These are phyloP conservation scores for Hibiscus mutabilis DNA, from an alignment of 345 rosid genomes.

Conservation along the genomic window DNA sequence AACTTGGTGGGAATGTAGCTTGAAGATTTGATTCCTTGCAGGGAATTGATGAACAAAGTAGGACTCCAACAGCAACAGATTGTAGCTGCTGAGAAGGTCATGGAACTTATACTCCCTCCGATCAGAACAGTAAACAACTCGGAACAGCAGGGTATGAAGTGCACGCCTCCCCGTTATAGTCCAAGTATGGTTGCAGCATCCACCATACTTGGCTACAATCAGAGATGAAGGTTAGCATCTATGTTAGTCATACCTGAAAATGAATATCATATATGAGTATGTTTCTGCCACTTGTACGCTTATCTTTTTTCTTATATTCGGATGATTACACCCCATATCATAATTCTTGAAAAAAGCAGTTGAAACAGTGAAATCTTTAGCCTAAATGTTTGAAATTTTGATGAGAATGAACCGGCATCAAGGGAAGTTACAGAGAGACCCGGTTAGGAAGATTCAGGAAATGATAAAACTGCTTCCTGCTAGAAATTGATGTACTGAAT, in stretches of 20 bases:
- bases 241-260: neutral
- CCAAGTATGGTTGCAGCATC: slow-evolving; percentile 75
- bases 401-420: neutral
- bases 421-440: neutral
- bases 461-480: too few relatives aligned
- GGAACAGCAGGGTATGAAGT: slow-evolving; percentile 12
- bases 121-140: slow-evolving; percentile 14
- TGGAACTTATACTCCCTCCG: slow-evolving; percentile 46
- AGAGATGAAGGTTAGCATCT: slow-evolving; percentile 15
- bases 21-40: slow-evolving; percentile 24
- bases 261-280: neutral
- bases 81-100: slow-evolving; percentile 51
- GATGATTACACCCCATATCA: neutral
- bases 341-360: neutral
- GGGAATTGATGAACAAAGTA: slow-evolving; percentile 46
- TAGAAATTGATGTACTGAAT: too few relatives aligned
- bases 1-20: neutral
- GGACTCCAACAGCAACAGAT: slow-evolving; percentile 45
- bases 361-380: neutral
- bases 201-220: slow-evolving; percentile 41
- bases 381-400: neutral
- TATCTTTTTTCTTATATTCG: neutral
- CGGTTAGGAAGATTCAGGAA: neutral
- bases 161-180: slow-evolving; percentile 18
- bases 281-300: neutral